Evolutionary conservation across 2,329 filamentous ascomycete genomes (phyloP), one percentile per base, ranked within the genome.

Genomic region (Dichotomopilus funicola): DNA sequence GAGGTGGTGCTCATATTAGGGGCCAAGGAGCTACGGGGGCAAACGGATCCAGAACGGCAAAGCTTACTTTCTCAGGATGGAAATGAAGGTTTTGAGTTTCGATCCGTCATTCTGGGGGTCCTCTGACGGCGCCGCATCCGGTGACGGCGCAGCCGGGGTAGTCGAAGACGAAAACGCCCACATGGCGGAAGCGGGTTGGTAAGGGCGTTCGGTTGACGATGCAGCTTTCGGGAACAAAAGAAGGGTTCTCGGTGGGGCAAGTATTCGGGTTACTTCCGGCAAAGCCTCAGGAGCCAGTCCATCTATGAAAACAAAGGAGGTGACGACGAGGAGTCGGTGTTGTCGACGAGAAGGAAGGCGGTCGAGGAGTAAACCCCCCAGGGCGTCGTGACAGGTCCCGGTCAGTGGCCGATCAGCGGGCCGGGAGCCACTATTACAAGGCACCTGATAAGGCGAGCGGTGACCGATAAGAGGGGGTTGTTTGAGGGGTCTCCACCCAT

Each of bases 51-150:
- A n/a, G 19, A 12, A 12, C 2, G 27, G 9, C 9, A 2, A 2
- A 47, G 72, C 84, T 75, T 79, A 95, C 90, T 88, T 95, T 73
- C 87, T 86, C 67, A 97, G 74, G 63, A 96, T 95, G 53, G 85
- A 83, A 59, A 96, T 72, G 67, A 97, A 95, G 1, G 89, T 95
- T 73, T 85, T 88, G 67, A 97, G 77, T 78, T 96, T 96, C 62
- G 88, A 92, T 62, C 83, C 85, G 57, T 97, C 91, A 74, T 89
- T 91, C 62, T 78, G 77, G 31, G 68, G 61, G 62, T 79, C 77
- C 55, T 78, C 77, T 12, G 68, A 59, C 38, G 69, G 55, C 60
- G 64, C 49, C 65, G 64, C 53, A 64, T 69, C 58, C 36, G 64
- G 42, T 19, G 59, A 51, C 27, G 61, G 48, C 55, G 63, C 59